phyloP scores from a whole-genome alignment of 306 rosid genomes.

The Calophaca sinica region DNA sequence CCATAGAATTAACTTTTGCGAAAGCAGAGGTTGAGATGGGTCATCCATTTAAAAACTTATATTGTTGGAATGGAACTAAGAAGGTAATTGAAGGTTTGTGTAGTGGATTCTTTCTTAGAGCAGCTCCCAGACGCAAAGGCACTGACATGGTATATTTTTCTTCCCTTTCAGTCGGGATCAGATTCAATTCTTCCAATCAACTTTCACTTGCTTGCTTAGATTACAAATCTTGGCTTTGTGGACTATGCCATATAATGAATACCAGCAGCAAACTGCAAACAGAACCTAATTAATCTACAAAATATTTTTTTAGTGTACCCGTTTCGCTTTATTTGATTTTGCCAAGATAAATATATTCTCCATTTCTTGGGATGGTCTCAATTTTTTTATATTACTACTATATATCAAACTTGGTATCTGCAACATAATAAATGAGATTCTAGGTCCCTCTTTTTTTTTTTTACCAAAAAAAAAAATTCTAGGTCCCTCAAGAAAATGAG shows the following conservation, averaged over 20 bases:
- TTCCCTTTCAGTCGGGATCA: slow-evolving; percentile 20
- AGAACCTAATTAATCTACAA: neutral
- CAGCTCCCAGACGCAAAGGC: slow-evolving; percentile 32
- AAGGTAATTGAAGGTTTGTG: slow-evolving; percentile 21
- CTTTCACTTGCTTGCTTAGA: slow-evolving; percentile 31
- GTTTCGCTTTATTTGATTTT: neutral
- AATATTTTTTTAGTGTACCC: neutral
- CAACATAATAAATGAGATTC: too few relatives aligned
- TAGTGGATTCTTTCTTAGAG: slow-evolving; percentile 21
- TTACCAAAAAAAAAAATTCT: too few relatives aligned
- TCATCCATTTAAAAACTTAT: neutral
- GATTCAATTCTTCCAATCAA: slow-evolving; percentile 35
- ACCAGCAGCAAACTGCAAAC: neutral
- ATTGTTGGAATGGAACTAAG: slow-evolving; percentile 10
- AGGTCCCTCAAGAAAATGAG: too few relatives aligned
- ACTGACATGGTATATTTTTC: slow-evolving; percentile 26
- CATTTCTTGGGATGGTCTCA: neutral
- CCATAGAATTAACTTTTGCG: neutral
- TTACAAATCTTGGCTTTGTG: slow-evolving; percentile 31
- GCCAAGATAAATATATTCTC: neutral
- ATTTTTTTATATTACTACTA: too few relatives aligned
- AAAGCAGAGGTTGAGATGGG: neutral
- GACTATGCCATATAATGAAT: neutral
- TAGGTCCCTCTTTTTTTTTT: too few relatives aligned
- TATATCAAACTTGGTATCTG: too few relatives aligned